Percentiles rank a stretch among this genome's conserved stretches.
Conservation (phyloP, 73 alveolate species). For the Paramecium tetraurelia region DNA sequence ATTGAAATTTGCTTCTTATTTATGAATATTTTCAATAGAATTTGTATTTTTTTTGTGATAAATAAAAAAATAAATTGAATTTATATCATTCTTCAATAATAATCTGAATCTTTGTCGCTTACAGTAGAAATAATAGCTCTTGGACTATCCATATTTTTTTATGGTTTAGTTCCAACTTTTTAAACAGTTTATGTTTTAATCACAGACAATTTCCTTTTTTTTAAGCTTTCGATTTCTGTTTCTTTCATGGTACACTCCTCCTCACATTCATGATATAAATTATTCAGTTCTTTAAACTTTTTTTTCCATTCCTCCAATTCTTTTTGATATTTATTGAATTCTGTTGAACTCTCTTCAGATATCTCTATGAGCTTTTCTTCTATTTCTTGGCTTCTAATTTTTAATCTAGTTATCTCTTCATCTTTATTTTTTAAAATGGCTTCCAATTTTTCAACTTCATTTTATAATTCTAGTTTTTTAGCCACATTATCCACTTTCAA, state of each 20-base stretch:
- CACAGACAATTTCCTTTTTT: background rate
- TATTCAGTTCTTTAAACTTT: background rate
- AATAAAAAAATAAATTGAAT: background rate
- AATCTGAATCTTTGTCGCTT: slow-evolving; percentile 3
- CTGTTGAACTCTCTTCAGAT: background rate
- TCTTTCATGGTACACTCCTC: slow-evolving; percentile 21
- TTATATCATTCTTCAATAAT: background rate
- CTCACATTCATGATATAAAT: background rate
- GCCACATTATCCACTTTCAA: background rate
- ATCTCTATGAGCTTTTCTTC: background rate
- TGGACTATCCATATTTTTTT: slow-evolving; percentile 17
- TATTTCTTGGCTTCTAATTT: background rate
- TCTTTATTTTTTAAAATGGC: background rate
- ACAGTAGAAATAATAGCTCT: background rate
- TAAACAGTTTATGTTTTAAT: background rate
- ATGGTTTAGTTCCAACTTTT: background rate
- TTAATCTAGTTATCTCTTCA: background rate
- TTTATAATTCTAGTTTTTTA: background rate
- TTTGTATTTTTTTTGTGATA: background rate
- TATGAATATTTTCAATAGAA: background rate
- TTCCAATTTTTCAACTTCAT: background rate
- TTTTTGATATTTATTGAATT: background rate
- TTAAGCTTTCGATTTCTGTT: slow-evolving; percentile 29
- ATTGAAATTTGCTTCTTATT: background rate
- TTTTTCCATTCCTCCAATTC: background rate